Base-by-base conservation (phyloP, 257 asterid species). In the Cinchona pubescens region DNA sequence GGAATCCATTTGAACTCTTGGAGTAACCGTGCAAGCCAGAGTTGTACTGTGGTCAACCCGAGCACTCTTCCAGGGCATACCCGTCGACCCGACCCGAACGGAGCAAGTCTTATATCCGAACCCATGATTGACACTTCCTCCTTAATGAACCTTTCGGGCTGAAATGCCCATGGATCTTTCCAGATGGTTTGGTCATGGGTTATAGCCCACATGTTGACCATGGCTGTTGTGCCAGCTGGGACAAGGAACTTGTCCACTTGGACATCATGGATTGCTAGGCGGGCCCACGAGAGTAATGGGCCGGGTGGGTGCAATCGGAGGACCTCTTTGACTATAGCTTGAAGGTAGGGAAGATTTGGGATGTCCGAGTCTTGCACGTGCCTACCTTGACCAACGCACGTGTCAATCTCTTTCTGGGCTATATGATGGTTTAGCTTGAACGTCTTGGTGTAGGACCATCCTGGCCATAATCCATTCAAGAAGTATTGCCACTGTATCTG, bases 181-280 rank as follows among this genome's bases (percentile, higher is more conserved):
- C 96, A 90, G 37, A 86, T 76, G 0, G 83, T 9, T 0, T 93
- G 88, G 64, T 90, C 93, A 14, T 88, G 96, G 18, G 90, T 76
- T 40, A 90, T 90, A 42, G 96, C 91, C 96, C 96, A 90, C 93
- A 88, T 90, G 48, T 90, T 90, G n/a, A 90, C 93, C 93, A 90
- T 90, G 10, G 93, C 93, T 0, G 88, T 88, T 0, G 93, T 90
- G 77, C 91, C 90, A 65, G 90, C 90, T 16, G 88, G 91, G 56
- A 88, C 78, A 34, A 88, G 79, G 71, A 79, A 76, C 64, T 84
- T 83, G 77, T 85, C 87, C 30, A 90, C 64, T 56, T 85, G 79
- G 69, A 83, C 86, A 32, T 88, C 91, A 14, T 83, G 90, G 76
- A 65, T 58, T 0, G 96, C 85, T 1, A 88, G 81, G 23, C 96